Evolutionary conservation across 2,329 filamentous ascomycete genomes (phyloP).

Genomic region (Neophaeococcomyces mojaviensis): DNA sequence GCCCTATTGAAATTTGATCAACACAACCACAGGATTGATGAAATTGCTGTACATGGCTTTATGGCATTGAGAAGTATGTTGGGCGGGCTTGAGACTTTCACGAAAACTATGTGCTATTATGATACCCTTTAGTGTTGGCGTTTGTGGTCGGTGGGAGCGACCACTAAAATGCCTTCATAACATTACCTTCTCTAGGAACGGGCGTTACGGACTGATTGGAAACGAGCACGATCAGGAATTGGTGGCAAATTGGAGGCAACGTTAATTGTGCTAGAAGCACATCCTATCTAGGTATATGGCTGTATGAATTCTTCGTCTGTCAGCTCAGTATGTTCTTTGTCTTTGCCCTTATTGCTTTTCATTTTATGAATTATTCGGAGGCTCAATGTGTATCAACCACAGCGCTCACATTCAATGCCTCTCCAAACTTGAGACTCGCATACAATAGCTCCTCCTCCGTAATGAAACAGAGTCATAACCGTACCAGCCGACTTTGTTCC

Average conservation of each 20-base stretch:
- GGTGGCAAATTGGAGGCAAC: neutral
- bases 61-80: neutral
- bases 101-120: conserved; percentile 1
- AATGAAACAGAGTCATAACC: too few species aligned
- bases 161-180: conserved; percentile 2
- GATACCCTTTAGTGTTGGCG: conserved; percentile 7
- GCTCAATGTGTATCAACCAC: too few species aligned
- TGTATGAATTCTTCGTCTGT: too few species aligned
- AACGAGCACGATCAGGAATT: neutral
- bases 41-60: neutral
- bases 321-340: too few species aligned
- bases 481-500: too few species aligned
- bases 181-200: neutral
- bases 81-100: neutral
- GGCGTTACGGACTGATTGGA: neutral
- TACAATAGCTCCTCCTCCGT: too few species aligned
- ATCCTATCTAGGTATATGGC: neutral
- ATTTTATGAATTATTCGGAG: too few species aligned
- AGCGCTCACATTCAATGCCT: too few species aligned
- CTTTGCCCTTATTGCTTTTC: too few species aligned
- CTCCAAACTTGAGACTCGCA: too few species aligned
- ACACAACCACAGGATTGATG: neutral
- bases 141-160: conserved; percentile 5
- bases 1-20: conserved; percentile 46
- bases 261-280: neutral